Conservation (phyloP, 2,329 filamentous ascomycete species). For the Botrytis tulipae region DNA sequence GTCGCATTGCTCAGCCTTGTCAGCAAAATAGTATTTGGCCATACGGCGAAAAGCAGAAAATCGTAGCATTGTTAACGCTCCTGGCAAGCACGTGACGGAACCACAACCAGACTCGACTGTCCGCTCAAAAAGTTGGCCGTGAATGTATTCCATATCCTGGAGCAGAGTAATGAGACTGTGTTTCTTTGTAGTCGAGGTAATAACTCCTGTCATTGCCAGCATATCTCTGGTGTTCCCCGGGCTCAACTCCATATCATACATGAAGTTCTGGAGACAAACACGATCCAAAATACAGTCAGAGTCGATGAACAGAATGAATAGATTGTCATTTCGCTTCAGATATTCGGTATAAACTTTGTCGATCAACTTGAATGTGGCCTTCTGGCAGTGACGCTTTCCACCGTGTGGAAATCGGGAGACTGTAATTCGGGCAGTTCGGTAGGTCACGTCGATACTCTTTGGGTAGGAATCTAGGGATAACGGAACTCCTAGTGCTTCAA, state of each 20-base stretch:
- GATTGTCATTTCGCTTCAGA: constrained; percentile 79
- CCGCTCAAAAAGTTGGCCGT: constrained; percentile 93
- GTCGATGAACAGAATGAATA: constrained; percentile 96
- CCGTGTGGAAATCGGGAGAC: constrained; percentile 91
- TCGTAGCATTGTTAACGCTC: constrained; percentile 90
- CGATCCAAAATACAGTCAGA: constrained; percentile 93
- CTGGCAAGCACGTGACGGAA: constrained; percentile 89
- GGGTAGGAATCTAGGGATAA: constrained; percentile 75
- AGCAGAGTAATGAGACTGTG: constrained; percentile 87
- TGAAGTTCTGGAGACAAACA: constrained; percentile 92
- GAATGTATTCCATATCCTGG: constrained; percentile 98
- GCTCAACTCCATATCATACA: constrained; percentile 98
- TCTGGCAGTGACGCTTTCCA: constrained; percentile 91
- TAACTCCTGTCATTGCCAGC: constrained; percentile 96
- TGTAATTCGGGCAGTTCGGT: constrained; percentile 79
- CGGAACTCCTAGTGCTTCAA: constrained; percentile 80
- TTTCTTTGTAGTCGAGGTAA: constrained; percentile 87
- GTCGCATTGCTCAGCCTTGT: constrained; percentile 92
- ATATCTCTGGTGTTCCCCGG: constrained; percentile 89
- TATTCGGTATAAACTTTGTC: constrained; percentile 90
- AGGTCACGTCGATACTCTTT: constrained; percentile 84
- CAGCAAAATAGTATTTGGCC: constrained; percentile 98
- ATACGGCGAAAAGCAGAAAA: constrained; percentile 96
- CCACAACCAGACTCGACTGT: constrained; percentile 94
- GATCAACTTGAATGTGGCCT: constrained; percentile 87